Conservation (phyloP, 1,284 basidiomycete genomes). For the Apiotrichum montevideense region DNA sequence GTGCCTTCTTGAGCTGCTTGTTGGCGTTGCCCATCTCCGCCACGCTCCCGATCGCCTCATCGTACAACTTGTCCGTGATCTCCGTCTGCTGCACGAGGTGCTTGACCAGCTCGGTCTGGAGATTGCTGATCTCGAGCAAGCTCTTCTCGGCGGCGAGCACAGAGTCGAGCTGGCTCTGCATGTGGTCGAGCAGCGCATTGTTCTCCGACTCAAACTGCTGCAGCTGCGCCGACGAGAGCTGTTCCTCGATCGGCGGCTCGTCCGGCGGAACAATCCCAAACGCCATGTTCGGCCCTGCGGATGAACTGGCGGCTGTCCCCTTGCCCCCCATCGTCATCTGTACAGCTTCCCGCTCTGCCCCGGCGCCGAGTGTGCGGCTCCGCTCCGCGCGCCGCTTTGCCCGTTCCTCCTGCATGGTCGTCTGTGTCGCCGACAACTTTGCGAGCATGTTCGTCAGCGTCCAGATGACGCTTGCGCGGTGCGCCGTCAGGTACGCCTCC, state of each 20-base stretch:
- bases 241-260: constrained; percentile 32
- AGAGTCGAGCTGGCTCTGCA: constrained; percentile 49
- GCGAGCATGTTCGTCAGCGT: constrained; percentile 51
- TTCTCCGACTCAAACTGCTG: constrained; percentile 54
- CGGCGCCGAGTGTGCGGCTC: constrained; percentile 35
- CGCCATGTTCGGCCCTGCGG: neutral
- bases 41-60: constrained; percentile 52
- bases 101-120: constrained; percentile 54
- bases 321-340: constrained; percentile 7
- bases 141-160: constrained; percentile 52
- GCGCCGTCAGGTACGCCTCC: constrained; percentile 45
- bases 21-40: constrained; percentile 52
- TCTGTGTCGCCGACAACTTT: constrained; percentile 44
- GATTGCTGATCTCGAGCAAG: constrained; percentile 52
- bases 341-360: constrained; percentile 29
- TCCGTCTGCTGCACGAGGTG: constrained; percentile 54
- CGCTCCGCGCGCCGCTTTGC: constrained; percentile 44
- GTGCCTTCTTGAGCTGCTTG: constrained; percentile 52
- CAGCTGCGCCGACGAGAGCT: constrained; percentile 48
- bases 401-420: constrained; percentile 51
- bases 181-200: constrained; percentile 49
- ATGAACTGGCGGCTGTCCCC: neutral
- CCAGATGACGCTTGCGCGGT: constrained; percentile 51
- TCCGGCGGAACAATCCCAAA: constrained; percentile 23
- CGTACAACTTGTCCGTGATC: constrained; percentile 51